Base-by-base conservation (phyloP, 768 basidiomycete species). In the Amanita muscaria region DNA sequence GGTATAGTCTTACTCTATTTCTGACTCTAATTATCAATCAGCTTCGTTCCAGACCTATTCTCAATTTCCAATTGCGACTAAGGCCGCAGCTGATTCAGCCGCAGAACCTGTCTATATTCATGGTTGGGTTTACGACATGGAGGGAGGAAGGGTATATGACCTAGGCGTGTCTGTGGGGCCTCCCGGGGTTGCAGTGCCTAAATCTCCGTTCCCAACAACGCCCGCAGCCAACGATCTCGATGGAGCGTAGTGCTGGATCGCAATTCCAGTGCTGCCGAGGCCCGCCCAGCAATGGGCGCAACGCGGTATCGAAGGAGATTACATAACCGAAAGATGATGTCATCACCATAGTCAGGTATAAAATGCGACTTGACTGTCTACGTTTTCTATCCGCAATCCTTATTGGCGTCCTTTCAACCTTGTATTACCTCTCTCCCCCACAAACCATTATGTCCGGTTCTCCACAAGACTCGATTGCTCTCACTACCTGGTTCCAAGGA, bases 41-140 rank as follows among this genome's bases (percentile, higher is more conserved):
- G 11, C n/a, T 12, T 12, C n/a, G 25, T n/a, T 29, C 11, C 18
- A 41, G 40, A 16, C 18, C 16, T 41, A 41, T 18, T 14, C 40
- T 25, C 5, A 16, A 23, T 29, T 29, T 25, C 10, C 16, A 16
- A 29, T 29, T 31, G 10, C 4, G 10, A 29, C 27, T 29, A 6
- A 6, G 27, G 7, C 27, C 27, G 27, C 27, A 12, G 27, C 7
- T 12, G 27, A 29, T 2, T 2, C 38, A 24, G 14, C 21, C 9
- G 21, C n/a, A 30, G 8, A 29, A 1, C 43, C 51, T 4, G 46
- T 56, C 6, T 58, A 55, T 31, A 50, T 58, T 34, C 55, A 58
- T 22, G 57, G 57, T 14, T 58, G 51, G 53, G 55, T 58, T 16
- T 56, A 58, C 12, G 55, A 58, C 27, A 53, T 58, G 2, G 55